Evolutionary conservation across 202 grass and related monocot species (phyloP), one percentile per base, ranked within the genome.

Genomic region (Carex sylvatica): DNA sequence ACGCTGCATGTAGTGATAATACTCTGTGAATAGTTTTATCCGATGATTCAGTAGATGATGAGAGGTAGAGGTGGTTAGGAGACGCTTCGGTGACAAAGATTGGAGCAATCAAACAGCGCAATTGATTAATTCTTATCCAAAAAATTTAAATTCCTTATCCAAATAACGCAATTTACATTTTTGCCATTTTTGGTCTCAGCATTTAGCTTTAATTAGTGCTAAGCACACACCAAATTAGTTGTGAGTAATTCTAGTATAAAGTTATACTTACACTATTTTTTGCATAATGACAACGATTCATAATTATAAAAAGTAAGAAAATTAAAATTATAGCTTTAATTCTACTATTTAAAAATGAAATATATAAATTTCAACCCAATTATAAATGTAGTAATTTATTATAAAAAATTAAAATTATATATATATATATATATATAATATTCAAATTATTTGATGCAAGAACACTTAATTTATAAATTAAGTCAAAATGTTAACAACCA

Each of bases 21-120:
- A 0, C 11, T 49, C 46, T 49, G 46, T 49, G 0, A 49, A 49
- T 49, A 12, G 2, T 13, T 13, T 13, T 3, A 13, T 49, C 46
- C 0, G 46, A 52, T 30, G 4, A 74, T 74, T 74, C 16, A 16
- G 42, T 9, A 20, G 52, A 80, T 67, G 38, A 31, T 52, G 22
- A 82, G 9, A 5, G 2, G 9, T 55, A 33, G 28, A 58, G 7
- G 15, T 28, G 14, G 3, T 11, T 18, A 23, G 60, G 72, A 76
- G 49, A 76, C 52, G 14, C 15, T 65, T 64, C 19, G 42, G 61
- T 46, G 38, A 52, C 26, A 33, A 33, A 26, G 62, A 26, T 65
- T 82, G 80, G 80, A 69, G 80, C 40, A 53, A 52, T 66, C 33
- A 77, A 56, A 77, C 52, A 18, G 47, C 46, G 71, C 68, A 44